A percentile compares a stretch with the other conserved stretches of the same genome.
Evolutionary conservation across 2,329 filamentous ascomycete genomes (phyloP).

Genomic region (Metarhizium guizhouense): DNA sequence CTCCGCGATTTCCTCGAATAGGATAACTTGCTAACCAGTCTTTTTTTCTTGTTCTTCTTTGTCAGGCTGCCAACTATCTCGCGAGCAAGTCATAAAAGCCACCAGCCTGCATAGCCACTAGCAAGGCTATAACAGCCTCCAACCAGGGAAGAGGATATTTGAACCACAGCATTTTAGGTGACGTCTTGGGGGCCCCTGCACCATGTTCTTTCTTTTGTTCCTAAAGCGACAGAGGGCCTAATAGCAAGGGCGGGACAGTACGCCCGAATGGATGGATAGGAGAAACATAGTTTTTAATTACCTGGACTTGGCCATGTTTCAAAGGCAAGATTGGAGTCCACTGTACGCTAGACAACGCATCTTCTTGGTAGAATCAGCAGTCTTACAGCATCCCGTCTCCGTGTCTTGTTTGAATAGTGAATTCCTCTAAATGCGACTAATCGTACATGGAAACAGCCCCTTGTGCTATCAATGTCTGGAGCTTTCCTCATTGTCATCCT

Average conservation of each 20-base stretch:
- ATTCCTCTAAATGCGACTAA: not conserved
- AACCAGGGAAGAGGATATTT: not conserved
- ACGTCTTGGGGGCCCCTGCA: not conserved
- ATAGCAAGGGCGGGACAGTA: not conserved
- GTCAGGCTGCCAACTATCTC: conserved; percentile 44
- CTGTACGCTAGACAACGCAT: not conserved
- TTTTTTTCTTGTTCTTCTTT: too few relatives aligned
- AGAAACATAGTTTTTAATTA: not conserved
- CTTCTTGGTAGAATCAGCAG: not conserved
- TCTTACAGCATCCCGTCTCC: not conserved
- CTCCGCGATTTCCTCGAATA: too few relatives aligned
- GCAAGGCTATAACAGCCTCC: not conserved
- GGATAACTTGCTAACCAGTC: too few relatives aligned
- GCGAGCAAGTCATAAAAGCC: conserved; percentile 40
- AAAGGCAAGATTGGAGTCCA: not conserved
- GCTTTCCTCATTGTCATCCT: not conserved
- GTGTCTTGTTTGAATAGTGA: not conserved
- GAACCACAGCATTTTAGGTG: not conserved
- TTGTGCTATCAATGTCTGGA: not conserved
- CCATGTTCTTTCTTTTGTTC: not conserved
- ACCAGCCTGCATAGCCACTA: not conserved
- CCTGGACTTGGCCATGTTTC: not conserved
- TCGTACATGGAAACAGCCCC: not conserved
- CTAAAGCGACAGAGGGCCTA: not conserved
- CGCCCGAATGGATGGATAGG: not conserved